Evolutionary conservation across 1,139 yeast genomes (phyloP), one percentile per base, ranked within the genome.

Genomic region (Meyerozyma sp.): DNA sequence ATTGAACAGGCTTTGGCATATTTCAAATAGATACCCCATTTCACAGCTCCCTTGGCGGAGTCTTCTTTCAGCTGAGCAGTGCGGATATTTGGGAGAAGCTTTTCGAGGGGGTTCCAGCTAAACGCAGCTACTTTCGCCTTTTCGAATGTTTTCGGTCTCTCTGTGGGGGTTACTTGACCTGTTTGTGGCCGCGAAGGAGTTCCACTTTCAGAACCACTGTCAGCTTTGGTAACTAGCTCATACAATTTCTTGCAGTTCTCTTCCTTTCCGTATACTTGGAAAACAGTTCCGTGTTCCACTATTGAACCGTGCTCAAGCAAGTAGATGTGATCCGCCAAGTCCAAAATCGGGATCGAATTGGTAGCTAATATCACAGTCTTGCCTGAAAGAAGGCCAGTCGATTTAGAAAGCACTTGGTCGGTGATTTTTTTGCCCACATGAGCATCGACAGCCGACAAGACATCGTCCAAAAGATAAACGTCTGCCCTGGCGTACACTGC

Each of bases 401-500:
- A 30, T 28, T 47, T 46, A 23, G 62, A 46, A 34, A 66, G 52
- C 3, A 72, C 75, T 40, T 63, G 57, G 25, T 67, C 63, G 36
- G 66, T 63, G 23, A 68, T 49, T 32, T 50, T 51, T 42, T 58
- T 55, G 7, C 63, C 64, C 40, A 59, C 64, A 51, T 68, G 73
- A 8, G 70, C 58, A 53, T 68, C 74, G 13, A 68, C 74, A 39
- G 74, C 74, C 41, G 70, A 65, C 40, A 44, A 68, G 50, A 57
- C 60, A 49, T 68, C 73, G 49, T 68, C 75, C 23, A 70, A 51
- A 23, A 70, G 50, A 46, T 63, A 66, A 35, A 69, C 54, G 40
- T 69, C 75, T 4, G 74, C 70, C 42, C 66, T 58, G 1, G 73
- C 53, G 47, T 70, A 70, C 4, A 70, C 73, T 3, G 75, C 74